Base-by-base conservation (phyloP, 345 rosid species). In the Citrus inodora region DNA sequence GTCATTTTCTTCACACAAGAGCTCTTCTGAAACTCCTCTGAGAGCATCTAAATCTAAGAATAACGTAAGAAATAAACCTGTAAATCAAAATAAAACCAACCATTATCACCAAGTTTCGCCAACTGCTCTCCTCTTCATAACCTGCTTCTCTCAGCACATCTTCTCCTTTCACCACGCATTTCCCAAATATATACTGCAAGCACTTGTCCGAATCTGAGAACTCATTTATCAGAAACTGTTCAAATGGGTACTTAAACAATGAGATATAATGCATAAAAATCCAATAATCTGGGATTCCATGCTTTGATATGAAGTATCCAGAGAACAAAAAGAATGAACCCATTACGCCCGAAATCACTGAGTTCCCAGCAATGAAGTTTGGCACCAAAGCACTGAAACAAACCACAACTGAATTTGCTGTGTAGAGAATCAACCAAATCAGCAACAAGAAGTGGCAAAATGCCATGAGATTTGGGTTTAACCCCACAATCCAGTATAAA, bases 241-340 rank as follows among this genome's bases (percentile, higher is more conserved):
- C 99, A 66, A 95, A 96, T 3, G 99, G 99, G 78, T 96, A 96
- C 95, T 96, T 96, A 73, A 96, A 96, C 76, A 96, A 76, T 2
- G 98, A 93, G 28, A 93, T 80, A 73, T 94, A 96, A 79, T 96
- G 97, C 97, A 96, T 92, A 85, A 92, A 96, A n/a, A 90, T 86
- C 99, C 99, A 94, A 74, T 90, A 94, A 30, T 72, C 82, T 33
- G 99, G 99, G 24, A 96, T 96, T 76, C 89, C 97, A 7, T 89
- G 72, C 55, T 88, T 88, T 17, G 98, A 89, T 79, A 92, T 87
- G 92, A 94, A 96, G 93, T 94, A 96, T 16, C 99, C 99, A 0
- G 98, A 96, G 89, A 96, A 96, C 72, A 96, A 83, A 81, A 96
- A 96, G 87, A 92, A 94, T 0, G 99, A 92, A 0, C 99, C 99